Evolutionary conservation across 2,329 filamentous ascomycete species (phyloP).

Genomic region (Botryosphaeria dothidea): DNA sequence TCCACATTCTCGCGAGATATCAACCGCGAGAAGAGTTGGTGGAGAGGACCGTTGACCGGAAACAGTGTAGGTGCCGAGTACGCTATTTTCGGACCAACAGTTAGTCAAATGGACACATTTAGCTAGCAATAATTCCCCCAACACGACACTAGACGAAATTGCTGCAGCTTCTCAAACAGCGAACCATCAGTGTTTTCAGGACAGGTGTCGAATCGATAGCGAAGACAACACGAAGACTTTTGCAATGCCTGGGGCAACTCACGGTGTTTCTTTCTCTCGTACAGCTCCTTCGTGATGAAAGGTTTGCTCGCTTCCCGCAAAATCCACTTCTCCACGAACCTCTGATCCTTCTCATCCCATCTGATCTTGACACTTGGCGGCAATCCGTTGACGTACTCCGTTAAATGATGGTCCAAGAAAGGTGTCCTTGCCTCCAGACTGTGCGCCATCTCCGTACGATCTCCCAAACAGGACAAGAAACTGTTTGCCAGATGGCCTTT

Average conservation of each 20-base stretch:
- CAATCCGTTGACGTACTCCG: constrained; percentile 41
- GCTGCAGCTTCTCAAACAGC: too few relatives aligned
- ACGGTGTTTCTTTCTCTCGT: constrained; percentile 49
- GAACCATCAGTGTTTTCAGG: too few relatives aligned
- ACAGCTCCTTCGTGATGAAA: constrained; percentile 55
- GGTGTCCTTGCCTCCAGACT: constrained; percentile 43
- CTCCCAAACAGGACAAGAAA: constrained; percentile 46
- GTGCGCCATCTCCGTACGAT: constrained; percentile 49
- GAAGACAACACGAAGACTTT: neutral
- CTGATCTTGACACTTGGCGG: constrained; percentile 41
- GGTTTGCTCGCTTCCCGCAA: constrained; percentile 52
- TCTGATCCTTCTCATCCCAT: constrained; percentile 27
- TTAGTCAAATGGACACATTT: neutral
- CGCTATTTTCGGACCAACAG: constrained; percentile 24
- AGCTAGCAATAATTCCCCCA: neutral
- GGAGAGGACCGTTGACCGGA: constrained; percentile 45
- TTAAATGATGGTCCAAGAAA: constrained; percentile 43
- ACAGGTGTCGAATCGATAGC: neutral
- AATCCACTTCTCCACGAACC: constrained; percentile 49
- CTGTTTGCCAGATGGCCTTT: constrained; percentile 30
- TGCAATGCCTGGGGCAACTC: neutral
- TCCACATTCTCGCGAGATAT: constrained; percentile 33
- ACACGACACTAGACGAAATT: neutral
- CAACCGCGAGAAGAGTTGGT: constrained; percentile 33
- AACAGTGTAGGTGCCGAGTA: constrained; percentile 51